Percentiles rank a stretch among this genome's conserved stretches.
Conservation (phyloP, 495 filamentous ascomycete genomes). For the Daldinia childiae region DNA sequence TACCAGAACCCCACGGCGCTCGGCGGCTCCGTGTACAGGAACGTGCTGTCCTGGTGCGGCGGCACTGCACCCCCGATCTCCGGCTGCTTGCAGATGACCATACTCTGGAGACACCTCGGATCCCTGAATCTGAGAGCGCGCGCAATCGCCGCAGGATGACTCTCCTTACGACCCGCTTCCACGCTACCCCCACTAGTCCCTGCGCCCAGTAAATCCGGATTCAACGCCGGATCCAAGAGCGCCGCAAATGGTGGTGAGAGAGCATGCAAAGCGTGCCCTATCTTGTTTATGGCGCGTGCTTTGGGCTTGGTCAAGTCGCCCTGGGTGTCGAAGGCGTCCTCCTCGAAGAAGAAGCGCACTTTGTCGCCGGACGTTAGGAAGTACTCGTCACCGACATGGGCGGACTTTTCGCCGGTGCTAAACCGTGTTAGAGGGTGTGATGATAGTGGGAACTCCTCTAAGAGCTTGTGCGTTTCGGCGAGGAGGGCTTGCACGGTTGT, state of each 20-base stretch:
- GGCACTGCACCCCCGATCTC: constrained; percentile 91
- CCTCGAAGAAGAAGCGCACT: constrained; percentile 96
- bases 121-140: constrained; percentile 74
- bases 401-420: constrained; percentile 74
- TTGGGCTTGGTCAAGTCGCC: constrained; percentile 78
- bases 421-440: constrained; percentile 93
- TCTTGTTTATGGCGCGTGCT: constrained; percentile 89
- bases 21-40: constrained; percentile 91
- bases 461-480: constrained; percentile 74
- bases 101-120: constrained; percentile 81
- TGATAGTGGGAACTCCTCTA: constrained; percentile 76
- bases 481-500: constrained; percentile 74
- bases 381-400: constrained; percentile 94
- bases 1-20: constrained; percentile 95
- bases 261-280: constrained; percentile 88
- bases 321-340: constrained; percentile 72
- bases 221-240: constrained; percentile 63
- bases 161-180: constrained; percentile 27
- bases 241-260: constrained; percentile 75
- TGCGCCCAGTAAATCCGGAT: constrained; percentile 40
- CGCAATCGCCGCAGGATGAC: constrained; percentile 69
- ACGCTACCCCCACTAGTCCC: constrained; percentile 32
- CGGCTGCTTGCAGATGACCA: constrained; percentile 98
- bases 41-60: constrained; percentile 89
- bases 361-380: constrained; percentile 91